Percentiles rank a stretch among this genome's conserved stretches.
phyloP scores from a whole-genome alignment of 2,329 filamentous ascomycete species.

The Cercospora citrullina region DNA sequence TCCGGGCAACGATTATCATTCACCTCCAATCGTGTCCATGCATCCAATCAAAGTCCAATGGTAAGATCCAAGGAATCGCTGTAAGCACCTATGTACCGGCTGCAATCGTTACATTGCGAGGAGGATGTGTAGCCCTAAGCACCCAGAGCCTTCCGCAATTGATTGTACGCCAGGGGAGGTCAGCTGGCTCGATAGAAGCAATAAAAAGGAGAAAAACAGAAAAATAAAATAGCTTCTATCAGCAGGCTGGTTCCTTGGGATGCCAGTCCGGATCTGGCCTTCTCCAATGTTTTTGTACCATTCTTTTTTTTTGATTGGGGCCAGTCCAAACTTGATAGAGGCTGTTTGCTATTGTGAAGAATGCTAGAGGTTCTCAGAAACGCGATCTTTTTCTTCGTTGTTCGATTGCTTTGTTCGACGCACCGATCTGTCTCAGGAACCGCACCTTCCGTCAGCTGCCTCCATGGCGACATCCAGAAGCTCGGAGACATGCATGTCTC shows the following conservation, averaged over 20 bases:
- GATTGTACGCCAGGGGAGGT: no score
- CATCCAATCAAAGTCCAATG: background rate
- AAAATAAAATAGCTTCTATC: no score
- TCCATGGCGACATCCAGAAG: background rate
- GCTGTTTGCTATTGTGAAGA: background rate
- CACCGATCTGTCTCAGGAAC: background rate
- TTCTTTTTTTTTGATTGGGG: background rate
- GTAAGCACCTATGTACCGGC: background rate
- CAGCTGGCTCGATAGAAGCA: no score
- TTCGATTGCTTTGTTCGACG: background rate
- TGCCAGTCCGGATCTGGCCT: background rate
- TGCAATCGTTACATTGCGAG: no score
- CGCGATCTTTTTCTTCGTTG: background rate
- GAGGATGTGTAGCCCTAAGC: background rate
- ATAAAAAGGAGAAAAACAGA: no score
- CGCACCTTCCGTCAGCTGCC: background rate
- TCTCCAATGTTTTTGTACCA: background rate
- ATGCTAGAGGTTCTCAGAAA: background rate
- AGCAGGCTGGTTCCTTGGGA: background rate
- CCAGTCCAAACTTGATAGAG: no score
- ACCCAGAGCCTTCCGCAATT: background rate
- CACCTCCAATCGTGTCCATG: no score
- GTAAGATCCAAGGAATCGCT: background rate
- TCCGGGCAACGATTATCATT: background rate
- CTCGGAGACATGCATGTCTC: background rate